Base-by-base conservation (phyloP, 73 alveolate genomes). In the Paramecium caudatum region DNA sequence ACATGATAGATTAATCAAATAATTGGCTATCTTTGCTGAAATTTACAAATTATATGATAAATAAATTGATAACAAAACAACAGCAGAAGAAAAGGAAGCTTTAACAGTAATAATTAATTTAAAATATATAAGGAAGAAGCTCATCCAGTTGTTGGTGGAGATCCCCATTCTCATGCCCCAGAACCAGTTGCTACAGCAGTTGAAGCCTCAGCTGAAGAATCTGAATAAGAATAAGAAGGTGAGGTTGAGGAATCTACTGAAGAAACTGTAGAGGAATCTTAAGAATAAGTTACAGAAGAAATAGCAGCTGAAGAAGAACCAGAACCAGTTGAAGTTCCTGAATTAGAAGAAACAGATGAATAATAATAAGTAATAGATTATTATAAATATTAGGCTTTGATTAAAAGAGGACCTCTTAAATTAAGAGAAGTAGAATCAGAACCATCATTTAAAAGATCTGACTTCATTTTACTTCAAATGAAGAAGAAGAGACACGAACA, bases 391-490 rank as follows among this genome's bases (percentile, higher is more conserved):
- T 12, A 65, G 49, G 27, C 17, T 25, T 65, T 55, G 45, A 65
- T 65, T 36, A 65, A 30, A 65, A 65, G 15, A 33, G 83, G 83
- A 10, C 83, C 83, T n/a, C 34, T 65, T 3, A 65, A 65, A 36
- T 27, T 65, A 13, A 33, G 49, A 65, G 83, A 65, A 65, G 16
- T 65, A 12, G 83, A 65, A 27, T 25, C 47, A 10, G 83, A 37
- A 65, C 83, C 47, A 65, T 33, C 83, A 65, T 65, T 32, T 33
- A 55, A 55, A n/a, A 65, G 83, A 65, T 65, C 83, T 15, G 83
- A 65, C 34, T 65, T 65, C 83, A 65, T 65, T 33, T 65, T 65
- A 33, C 47, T 65, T 8, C 34, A 65, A 33, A 65, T 33, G 83
- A 36, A 36, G 17, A 32, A 65, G 21, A 65, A 36, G 34, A 65